A percentile compares a stretch with the other conserved stretches of the same genome.
Evolutionary conservation across 768 basidiomycete species (phyloP).

Genomic region (Boletus fagicola): DNA sequence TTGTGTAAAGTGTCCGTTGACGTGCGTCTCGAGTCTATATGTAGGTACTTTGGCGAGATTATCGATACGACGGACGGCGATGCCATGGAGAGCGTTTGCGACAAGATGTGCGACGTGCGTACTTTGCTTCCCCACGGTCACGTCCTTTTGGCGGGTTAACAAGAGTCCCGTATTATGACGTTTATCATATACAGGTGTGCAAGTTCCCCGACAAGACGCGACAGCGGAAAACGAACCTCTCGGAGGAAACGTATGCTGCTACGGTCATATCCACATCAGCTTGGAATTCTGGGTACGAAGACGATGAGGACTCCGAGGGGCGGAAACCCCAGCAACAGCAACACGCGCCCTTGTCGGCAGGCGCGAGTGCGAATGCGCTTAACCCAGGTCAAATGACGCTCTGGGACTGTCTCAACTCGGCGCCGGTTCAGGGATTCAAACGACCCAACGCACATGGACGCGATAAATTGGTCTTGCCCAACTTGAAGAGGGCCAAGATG

Average conservation of each 20-base stretch:
- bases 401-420: conserved; percentile 18
- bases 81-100: conserved; percentile 52
- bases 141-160: background rate
- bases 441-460: conserved; percentile 17
- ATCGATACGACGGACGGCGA: conserved; percentile 50
- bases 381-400: conserved; percentile 23
- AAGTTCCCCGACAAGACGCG: conserved; percentile 70
- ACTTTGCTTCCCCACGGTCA: background rate
- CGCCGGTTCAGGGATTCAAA: conserved; percentile 23
- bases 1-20: background rate
- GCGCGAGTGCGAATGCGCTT: background rate
- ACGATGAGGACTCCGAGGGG: conserved; percentile 21
- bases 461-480: conserved; percentile 11
- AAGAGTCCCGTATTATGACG: background rate
- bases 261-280: conserved; percentile 17
- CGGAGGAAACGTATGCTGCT: conserved; percentile 37
- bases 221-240: conserved; percentile 48
- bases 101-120: conserved; percentile 80
- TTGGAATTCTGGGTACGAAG: conserved; percentile 30
- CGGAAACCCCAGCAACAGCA: conserved; percentile 1
- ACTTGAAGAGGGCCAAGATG: conserved; percentile 24
- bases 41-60: conserved; percentile 76
- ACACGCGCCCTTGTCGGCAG: background rate
- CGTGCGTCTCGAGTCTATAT: conserved; percentile 51
- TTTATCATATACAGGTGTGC: conserved; percentile 56